Evolutionary conservation across 2,329 filamentous ascomycete genomes (phyloP), one percentile per base, ranked within the genome.

Genomic region (Neofusicoccum ribis): DNA sequence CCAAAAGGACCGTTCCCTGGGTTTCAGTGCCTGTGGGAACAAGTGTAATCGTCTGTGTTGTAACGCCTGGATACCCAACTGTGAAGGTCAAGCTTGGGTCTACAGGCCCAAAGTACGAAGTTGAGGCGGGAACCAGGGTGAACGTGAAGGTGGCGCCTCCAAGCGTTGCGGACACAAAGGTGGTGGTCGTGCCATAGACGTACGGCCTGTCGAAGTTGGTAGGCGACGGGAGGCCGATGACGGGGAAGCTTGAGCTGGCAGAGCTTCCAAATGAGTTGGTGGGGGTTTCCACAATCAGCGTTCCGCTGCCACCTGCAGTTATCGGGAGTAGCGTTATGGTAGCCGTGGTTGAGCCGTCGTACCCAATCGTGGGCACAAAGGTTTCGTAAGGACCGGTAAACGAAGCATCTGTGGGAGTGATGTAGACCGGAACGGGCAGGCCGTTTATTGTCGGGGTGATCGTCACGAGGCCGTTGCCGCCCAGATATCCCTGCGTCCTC

Each of bases 241-340:
- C 14, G n/a, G 15, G 14, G 34, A 14, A 23, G 15, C 12, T 31
- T 7, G 27, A 7, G 27, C 27, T 31, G 37, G 17, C 9, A 2
- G 36, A 27, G n/a, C 51, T 37, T 17, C 34, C 31, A 27, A 5
- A 52, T 23, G 46, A 49, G 12, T 1, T 41, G 9, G 47, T 52
- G 1, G 60, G 60, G 7, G 17, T 50, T 36, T 63, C 60, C 8
- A 63, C 23, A 2, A 63, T 47, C 3, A 63, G 17, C 3, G 60
- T 63, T 31, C 27, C 27, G 27, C 27, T 31, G 27, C 27, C 27
- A 9, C 60, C 60, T 12, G 5, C 7, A 3, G 39, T 15, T 23
- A 41, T 47, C 1, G 60, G 60, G 6, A 63, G 36, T 23, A 63
- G 46, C 6, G 60, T 63, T 11, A 63, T 43, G 17, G 60, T 63